These are phyloP conservation scores for Suillus luteus DNA, from an alignment of 768 basidiomycete species.

Conservation along the genomic window DNA sequence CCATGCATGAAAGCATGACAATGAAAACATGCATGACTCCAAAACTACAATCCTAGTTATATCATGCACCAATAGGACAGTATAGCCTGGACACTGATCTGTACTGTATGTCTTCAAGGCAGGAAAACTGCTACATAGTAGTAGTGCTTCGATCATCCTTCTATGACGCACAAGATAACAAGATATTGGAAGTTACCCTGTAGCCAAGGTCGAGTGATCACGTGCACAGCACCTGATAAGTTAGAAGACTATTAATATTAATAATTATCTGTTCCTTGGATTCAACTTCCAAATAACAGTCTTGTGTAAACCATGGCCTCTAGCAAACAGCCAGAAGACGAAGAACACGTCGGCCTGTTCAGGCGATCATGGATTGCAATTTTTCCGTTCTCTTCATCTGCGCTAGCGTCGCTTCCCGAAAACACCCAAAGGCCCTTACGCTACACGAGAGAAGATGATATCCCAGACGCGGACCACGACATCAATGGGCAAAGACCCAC, in stretches of 20 bases:
- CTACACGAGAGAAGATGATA: constrained; percentile 73
- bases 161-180: not conserved
- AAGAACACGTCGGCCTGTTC: constrained; percentile 36
- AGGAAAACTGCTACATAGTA: too few species aligned
- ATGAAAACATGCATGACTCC: too few species aligned
- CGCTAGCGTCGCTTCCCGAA: constrained; percentile 51
- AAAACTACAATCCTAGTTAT: too few species aligned
- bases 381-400: constrained; percentile 70
- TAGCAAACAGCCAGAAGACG: constrained; percentile 16
- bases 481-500: constrained; percentile 55
- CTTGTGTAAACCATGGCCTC: constrained; percentile 18
- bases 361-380: constrained; percentile 65
- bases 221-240: too few species aligned
- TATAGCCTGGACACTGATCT: too few species aligned
- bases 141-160: not conserved
- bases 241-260: not conserved
- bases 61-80: too few species aligned
- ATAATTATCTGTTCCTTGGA: not conserved
- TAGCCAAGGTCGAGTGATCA: too few species aligned
- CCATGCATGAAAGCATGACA: too few species aligned
- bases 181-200: not conserved
- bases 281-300: too few species aligned
- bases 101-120: not conserved
- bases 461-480: constrained; percentile 60
- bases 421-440: constrained; percentile 38